Evolutionary conservation across 345 rosid species (phyloP).

Genomic region (Aquilaria sinensis): DNA sequence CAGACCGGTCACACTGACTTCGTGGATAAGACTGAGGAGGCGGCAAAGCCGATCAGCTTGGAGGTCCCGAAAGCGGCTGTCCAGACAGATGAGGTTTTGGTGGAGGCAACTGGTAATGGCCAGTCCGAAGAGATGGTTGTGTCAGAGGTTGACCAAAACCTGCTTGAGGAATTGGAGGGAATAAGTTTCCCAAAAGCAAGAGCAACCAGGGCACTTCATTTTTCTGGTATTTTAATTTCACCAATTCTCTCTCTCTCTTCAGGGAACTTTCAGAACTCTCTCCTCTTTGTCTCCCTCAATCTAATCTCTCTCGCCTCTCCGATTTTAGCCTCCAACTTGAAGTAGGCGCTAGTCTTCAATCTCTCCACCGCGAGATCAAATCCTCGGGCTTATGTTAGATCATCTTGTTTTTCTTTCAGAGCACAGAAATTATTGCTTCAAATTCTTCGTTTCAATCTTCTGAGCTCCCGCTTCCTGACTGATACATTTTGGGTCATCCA

Average conservation of each 20-base stretch:
- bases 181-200: conserved; percentile 82
- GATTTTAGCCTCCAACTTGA: conserved; percentile 8
- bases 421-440: conserved; percentile 9
- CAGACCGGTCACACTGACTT: conserved; percentile 94
- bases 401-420: neutral
- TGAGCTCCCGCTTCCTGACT: conserved; percentile 19
- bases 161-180: conserved; percentile 80
- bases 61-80: conserved; percentile 69
- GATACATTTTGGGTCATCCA: conserved; percentile 23
- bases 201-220: conserved; percentile 92
- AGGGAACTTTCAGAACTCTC: too few relatives aligned
- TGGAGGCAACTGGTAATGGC: conserved; percentile 38
- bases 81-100: conserved; percentile 37
- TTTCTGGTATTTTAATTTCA: conserved; percentile 43
- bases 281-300: too few relatives aligned
- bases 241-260: too few relatives aligned
- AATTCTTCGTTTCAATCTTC: conserved; percentile 26
- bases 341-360: neutral
- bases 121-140: conserved; percentile 82
- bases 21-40: conserved; percentile 76
- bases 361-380: conserved; percentile 15
- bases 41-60: conserved; percentile 73
- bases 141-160: conserved; percentile 72
- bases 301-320: conserved; percentile 10
- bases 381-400: neutral